Evolutionary conservation across 2,329 filamentous ascomycete species (phyloP).

Genomic region (Pseudogymnoascus sp.): DNA sequence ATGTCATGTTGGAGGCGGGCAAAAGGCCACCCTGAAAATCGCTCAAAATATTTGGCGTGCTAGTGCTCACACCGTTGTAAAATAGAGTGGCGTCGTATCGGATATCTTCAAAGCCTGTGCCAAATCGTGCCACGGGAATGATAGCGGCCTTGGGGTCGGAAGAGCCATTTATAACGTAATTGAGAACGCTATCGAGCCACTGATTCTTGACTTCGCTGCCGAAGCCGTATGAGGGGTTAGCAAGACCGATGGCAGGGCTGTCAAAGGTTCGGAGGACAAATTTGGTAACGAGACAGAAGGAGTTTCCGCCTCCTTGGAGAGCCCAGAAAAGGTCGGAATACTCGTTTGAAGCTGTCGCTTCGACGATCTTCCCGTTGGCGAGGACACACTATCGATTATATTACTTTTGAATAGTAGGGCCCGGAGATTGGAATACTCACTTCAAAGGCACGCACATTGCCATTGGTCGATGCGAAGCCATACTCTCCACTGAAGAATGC

Average conservation of each 20-base stretch:
- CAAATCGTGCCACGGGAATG: slow-evolving; percentile 15
- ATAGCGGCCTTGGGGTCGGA: slow-evolving; percentile 16
- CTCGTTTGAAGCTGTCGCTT: slow-evolving; percentile 18
- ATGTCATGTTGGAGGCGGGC: slow-evolving; percentile 13
- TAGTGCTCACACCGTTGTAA: slow-evolving; percentile 14
- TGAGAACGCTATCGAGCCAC: slow-evolving; percentile 14
- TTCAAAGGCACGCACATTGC: not conserved
- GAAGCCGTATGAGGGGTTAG: slow-evolving; percentile 9
- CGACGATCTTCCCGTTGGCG: slow-evolving; percentile 21
- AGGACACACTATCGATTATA: not conserved
- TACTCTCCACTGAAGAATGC: slow-evolving; percentile 28
- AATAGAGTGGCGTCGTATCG: slow-evolving; percentile 15
- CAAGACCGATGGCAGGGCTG: slow-evolving; percentile 12
- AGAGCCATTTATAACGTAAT: slow-evolving; percentile 13
- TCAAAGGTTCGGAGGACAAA: slow-evolving; percentile 19
- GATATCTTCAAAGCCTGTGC: not conserved
- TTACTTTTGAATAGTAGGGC: not conserved
- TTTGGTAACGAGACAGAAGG: slow-evolving; percentile 30
- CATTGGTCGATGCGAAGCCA: slow-evolving; percentile 31
- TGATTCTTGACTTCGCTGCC: slow-evolving; percentile 12
- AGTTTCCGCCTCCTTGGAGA: slow-evolving; percentile 31
- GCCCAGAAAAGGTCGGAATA: slow-evolving; percentile 32
- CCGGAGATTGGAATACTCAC: not conserved
- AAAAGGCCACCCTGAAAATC: slow-evolving; percentile 18
- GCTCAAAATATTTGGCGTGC: slow-evolving; percentile 11